Percentiles rank a stretch among this genome's conserved stretches.
Conservation (phyloP, 1,139 yeast genomes). For the Petasospora rhodanensis region DNA sequence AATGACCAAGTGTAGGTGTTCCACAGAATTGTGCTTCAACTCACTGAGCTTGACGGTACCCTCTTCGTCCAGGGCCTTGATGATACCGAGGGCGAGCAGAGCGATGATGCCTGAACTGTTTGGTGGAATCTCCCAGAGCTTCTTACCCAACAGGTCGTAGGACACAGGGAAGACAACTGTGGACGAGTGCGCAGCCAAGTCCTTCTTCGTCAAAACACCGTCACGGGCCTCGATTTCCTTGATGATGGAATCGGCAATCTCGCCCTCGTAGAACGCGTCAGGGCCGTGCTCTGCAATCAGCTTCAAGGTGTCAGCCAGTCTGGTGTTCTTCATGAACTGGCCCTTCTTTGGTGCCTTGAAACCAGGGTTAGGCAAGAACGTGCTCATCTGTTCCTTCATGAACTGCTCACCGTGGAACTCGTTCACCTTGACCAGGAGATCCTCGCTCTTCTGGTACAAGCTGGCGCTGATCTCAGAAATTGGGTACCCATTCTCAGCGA, state of each 20-base stretch:
- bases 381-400: constrained; percentile 26
- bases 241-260: constrained; percentile 63
- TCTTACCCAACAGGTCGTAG: constrained; percentile 42
- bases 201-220: constrained; percentile 53
- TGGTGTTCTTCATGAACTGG: constrained; percentile 49
- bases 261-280: constrained; percentile 65
- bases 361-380: constrained; percentile 38
- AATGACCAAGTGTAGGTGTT: constrained; percentile 62
- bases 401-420: constrained; percentile 27
- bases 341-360: constrained; percentile 53
- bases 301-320: constrained; percentile 51
- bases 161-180: constrained; percentile 59
- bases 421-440: constrained; percentile 38
- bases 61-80: constrained; percentile 47
- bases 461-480: constrained; percentile 55
- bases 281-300: constrained; percentile 54
- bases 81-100: constrained; percentile 59
- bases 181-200: constrained; percentile 52
- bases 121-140: constrained; percentile 76
- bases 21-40: constrained; percentile 63
- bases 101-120: constrained; percentile 81
- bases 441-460: constrained; percentile 44
- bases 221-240: constrained; percentile 46
- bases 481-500: constrained; percentile 66
- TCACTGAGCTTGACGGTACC: constrained; percentile 42